Conservation (phyloP, 192 early-diverging fungal genomes). For the Backusella tarrabulga region DNA sequence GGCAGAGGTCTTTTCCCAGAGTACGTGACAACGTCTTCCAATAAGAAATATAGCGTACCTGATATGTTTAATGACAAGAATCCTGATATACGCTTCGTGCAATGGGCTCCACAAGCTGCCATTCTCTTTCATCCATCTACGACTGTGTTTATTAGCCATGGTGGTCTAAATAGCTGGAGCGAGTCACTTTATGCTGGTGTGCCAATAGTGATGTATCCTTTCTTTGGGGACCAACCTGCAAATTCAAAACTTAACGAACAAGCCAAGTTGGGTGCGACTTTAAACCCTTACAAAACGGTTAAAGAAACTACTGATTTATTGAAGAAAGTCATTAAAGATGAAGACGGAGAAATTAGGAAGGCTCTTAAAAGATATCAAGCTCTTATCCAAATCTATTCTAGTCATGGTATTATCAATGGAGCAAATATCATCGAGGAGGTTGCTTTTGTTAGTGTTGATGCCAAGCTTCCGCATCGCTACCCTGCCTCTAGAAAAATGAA, state of each 20-base stretch:
- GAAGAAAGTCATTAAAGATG: background rate
- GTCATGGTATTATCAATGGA: constrained; percentile 8
- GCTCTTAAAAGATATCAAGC: background rate
- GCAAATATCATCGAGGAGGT: constrained; percentile 30
- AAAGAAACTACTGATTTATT: background rate
- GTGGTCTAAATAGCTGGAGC: constrained; percentile 20
- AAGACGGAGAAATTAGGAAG: background rate
- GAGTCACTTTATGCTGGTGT: constrained; percentile 32
- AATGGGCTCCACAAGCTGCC: constrained; percentile 36
- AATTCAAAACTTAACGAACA: constrained; percentile 2
- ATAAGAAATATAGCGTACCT: background rate
- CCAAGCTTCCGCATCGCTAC: constrained; percentile 18
- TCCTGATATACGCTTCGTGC: background rate
- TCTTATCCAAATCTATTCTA: constrained; percentile 17
- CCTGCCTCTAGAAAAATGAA: constrained; percentile 14
- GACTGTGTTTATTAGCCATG: constrained; percentile 28
- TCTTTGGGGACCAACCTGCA: constrained; percentile 28
- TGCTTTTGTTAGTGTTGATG: background rate
- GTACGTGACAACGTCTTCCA: background rate
- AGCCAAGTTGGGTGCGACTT: background rate
- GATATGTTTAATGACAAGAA: background rate
- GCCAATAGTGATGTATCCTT: constrained; percentile 32
- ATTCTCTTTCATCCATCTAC: constrained; percentile 27
- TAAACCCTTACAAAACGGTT: background rate
- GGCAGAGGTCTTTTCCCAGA: background rate